Percentiles rank a stretch among this genome's conserved stretches.
phyloP scores from a whole-genome alignment of 345 rosid species.

The Anastatica hierochuntica region DNA sequence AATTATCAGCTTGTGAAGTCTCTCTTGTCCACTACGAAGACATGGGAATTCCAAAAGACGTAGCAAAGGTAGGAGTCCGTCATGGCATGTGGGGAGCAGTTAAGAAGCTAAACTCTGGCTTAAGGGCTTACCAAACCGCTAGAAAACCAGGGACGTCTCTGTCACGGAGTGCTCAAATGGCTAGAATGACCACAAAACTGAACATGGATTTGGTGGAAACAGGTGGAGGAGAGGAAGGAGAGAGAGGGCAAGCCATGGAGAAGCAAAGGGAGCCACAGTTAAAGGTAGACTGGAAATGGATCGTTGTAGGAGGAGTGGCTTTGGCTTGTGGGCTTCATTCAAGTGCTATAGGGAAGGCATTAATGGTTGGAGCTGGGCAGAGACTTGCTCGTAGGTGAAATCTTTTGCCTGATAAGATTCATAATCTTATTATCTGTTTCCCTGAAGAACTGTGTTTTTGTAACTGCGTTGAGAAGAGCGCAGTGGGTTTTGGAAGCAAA shows the following conservation, averaged over 20 bases:
- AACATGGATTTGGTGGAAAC: slow-evolving; percentile 36
- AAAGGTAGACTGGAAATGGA: slow-evolving; percentile 70
- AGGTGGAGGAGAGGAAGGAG: slow-evolving; percentile 33
- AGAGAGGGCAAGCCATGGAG: neutral
- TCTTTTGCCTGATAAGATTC: neutral
- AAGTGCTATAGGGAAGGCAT: slow-evolving; percentile 59
- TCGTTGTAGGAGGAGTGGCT: slow-evolving; percentile 74
- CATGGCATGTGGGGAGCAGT: slow-evolving; percentile 99
- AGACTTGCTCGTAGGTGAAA: slow-evolving; percentile 69
- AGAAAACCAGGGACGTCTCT: slow-evolving; percentile 45
- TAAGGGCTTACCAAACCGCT: slow-evolving; percentile 80
- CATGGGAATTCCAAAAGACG: slow-evolving; percentile 98
- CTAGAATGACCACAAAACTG: slow-evolving; percentile 58
- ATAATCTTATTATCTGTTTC: neutral
- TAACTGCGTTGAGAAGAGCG: too few species aligned
- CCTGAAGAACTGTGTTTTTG: neutral
- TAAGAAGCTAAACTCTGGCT: slow-evolving; percentile 71
- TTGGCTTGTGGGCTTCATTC: slow-evolving; percentile 65
- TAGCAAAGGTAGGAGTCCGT: slow-evolving; percentile 84
- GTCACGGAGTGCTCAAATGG: slow-evolving; percentile 66
- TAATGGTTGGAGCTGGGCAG: slow-evolving; percentile 71
- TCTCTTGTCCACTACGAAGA: slow-evolving; percentile 81
- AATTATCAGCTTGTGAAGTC: slow-evolving; percentile 73
- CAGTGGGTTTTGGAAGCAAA: neutral
- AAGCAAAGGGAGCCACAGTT: slow-evolving; percentile 14